Percentiles rank a stretch among this genome's conserved stretches.
Conservation (phyloP, 176 grass and related monocot species). For the Oryza officinalis region DNA sequence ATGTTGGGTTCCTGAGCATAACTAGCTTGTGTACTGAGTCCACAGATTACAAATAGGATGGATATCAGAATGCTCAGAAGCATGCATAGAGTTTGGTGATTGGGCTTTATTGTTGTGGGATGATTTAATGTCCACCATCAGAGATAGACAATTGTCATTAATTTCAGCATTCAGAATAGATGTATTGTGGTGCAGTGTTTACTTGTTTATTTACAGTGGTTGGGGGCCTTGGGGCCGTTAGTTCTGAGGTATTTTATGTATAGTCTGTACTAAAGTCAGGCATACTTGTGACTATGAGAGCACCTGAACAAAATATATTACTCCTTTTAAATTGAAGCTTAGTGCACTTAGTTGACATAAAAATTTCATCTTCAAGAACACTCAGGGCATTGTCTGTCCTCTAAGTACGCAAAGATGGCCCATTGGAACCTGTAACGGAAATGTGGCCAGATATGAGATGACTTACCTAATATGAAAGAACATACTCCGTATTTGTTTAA, state of each 20-base stretch:
- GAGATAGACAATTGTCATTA: neutral
- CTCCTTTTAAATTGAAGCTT: conserved; percentile 20
- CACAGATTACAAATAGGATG: neutral
- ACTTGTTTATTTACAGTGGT: neutral
- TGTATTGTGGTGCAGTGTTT: neutral
- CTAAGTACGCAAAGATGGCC: neutral
- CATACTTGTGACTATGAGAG: neutral
- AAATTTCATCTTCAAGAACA: neutral
- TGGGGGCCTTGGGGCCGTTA: neutral
- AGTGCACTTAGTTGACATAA: neutral
- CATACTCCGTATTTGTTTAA: neutral
- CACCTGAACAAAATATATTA: neutral
- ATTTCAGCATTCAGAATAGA: neutral
- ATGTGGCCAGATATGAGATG: neutral
- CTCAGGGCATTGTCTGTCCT: neutral
- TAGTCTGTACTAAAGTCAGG: neutral
- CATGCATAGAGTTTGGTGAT: neutral
- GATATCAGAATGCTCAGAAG: neutral
- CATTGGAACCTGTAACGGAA: neutral
- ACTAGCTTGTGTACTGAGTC: neutral
- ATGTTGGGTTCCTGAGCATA: neutral
- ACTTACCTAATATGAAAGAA: conserved; percentile 5
- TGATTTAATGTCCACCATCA: neutral
- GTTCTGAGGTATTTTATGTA: neutral
- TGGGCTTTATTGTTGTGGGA: neutral